phyloP scores from a whole-genome alignment of 1,284 basidiomycete genomes.

The Boletellus deceptivus region DNA sequence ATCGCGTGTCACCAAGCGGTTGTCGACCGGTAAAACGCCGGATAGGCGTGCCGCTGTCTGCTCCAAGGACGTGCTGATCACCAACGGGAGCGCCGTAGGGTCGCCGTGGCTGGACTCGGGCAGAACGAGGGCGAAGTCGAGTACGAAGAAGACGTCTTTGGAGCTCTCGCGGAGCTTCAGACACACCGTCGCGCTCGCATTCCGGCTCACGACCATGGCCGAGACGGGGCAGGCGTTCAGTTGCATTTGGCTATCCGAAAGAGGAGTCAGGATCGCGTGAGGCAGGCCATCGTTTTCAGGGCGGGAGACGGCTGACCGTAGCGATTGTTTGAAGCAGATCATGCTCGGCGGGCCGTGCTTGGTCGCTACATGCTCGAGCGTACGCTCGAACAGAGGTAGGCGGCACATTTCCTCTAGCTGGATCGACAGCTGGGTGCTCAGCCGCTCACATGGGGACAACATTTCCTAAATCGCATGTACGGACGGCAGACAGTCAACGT shows the following conservation, averaged over 20 bases:
- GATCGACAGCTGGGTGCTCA: constrained; percentile 8
- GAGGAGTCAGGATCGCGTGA: background rate
- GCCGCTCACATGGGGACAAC: constrained; percentile 17
- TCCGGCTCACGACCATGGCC: constrained; percentile 24
- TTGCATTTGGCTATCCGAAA: constrained; percentile 23
- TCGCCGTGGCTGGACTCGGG: background rate
- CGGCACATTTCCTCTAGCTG: constrained; percentile 20
- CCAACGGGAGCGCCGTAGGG: constrained; percentile 8
- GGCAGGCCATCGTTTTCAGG: background rate
- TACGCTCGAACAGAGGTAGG: constrained; percentile 22
- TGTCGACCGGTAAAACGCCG: constrained; percentile 48
- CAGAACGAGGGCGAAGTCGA: constrained; percentile 14
- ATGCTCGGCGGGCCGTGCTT: constrained; percentile 22
- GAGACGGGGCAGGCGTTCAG: constrained; percentile 9
- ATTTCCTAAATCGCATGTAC: constrained; percentile 9
- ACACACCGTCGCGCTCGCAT: constrained; percentile 15
- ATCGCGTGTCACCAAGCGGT: constrained; percentile 39
- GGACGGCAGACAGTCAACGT: background rate
- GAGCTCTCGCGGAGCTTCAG: constrained; percentile 20
- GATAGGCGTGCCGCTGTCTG: constrained; percentile 45
- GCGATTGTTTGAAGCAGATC: constrained; percentile 23
- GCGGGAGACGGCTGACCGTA: constrained; percentile 15
- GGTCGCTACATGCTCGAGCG: constrained; percentile 18
- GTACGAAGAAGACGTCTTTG: constrained; percentile 21
- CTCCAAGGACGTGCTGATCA: constrained; percentile 36